A percentile compares a stretch with the other conserved stretches of the same genome.
Evolutionary conservation across 1,284 basidiomycete species (phyloP).

Genomic region (Ustilago trichophora): DNA sequence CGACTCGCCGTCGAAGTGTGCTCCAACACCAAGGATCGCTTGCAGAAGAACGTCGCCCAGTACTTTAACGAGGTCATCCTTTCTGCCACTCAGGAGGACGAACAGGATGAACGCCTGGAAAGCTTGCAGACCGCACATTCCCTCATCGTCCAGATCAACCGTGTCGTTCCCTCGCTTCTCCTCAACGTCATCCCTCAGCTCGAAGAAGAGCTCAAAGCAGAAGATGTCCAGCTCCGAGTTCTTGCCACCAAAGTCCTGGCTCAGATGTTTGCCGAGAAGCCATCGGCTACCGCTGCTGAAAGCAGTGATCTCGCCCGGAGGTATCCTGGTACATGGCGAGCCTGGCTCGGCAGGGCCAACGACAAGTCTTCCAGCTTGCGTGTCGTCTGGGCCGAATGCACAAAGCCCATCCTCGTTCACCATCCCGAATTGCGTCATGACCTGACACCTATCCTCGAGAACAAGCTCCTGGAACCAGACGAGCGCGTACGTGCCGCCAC

Average conservation of each 20-base stretch:
- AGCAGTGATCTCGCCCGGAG: constrained; percentile 75
- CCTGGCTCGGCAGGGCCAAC: constrained; percentile 82
- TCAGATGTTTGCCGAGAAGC: constrained; percentile 78
- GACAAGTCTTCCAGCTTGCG: constrained; percentile 81
- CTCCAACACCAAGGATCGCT: constrained; percentile 81
- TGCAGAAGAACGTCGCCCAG: constrained; percentile 86
- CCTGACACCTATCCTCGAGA: constrained; percentile 38
- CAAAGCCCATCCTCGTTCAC: constrained; percentile 69
- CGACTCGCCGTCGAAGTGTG: constrained; percentile 88
- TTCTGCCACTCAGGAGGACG: constrained; percentile 66
- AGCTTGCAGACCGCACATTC: constrained; percentile 77
- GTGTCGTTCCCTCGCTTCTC: constrained; percentile 80
- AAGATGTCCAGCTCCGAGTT: constrained; percentile 77
- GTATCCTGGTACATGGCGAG: constrained; percentile 84
- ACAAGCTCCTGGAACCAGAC: constrained; percentile 76
- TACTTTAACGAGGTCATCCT: constrained; percentile 67
- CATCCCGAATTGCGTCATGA: constrained; percentile 76
- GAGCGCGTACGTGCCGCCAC: constrained; percentile 87
- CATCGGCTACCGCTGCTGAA: constrained; percentile 28
- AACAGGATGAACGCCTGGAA: constrained; percentile 49
- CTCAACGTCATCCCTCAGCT: constrained; percentile 91
- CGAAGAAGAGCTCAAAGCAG: constrained; percentile 85
- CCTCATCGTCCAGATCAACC: constrained; percentile 84
- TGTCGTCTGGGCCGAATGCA: constrained; percentile 79
- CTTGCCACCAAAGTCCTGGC: constrained; percentile 86